A percentile compares a stretch with the other conserved stretches of the same genome.
phyloP scores from a whole-genome alignment of 176 grass and related monocot genomes.

The Oryza australiensis region DNA sequence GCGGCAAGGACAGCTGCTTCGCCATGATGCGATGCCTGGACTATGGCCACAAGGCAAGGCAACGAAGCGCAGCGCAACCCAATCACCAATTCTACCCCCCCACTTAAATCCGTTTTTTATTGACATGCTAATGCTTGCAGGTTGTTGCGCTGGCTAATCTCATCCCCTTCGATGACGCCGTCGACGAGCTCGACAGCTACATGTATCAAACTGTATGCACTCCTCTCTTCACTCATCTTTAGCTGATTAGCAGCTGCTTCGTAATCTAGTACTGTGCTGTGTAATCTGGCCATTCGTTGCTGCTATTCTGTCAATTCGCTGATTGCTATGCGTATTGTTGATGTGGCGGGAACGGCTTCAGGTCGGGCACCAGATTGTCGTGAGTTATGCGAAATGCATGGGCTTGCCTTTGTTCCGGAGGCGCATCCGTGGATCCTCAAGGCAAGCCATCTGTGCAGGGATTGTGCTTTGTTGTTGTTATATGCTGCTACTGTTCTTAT shows the following conservation, averaged over 20 bases:
- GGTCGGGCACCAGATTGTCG: conserved; percentile 93
- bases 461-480: not conserved
- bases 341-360: not conserved
- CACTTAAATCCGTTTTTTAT: not conserved
- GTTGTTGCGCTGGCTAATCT: conserved; percentile 87
- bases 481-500: not conserved
- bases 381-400: conserved; percentile 90
- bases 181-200: conserved; percentile 97
- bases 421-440: conserved; percentile 75
- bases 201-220: conserved; percentile 94
- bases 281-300: not conserved
- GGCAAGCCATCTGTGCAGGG: conserved; percentile 38
- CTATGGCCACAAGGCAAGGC: conserved; percentile 75
- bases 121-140: conserved; percentile 21
- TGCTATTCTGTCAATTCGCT: not conserved
- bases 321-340: not conserved
- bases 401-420: conserved; percentile 80
- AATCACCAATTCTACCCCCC: not conserved
- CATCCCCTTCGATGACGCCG: conserved; percentile 67
- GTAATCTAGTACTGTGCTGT: not conserved
- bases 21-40: conserved; percentile 97
- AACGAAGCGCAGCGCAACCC: no score
- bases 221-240: not conserved
- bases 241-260: not conserved
- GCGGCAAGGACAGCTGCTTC: conserved; percentile 97